Evolutionary conservation across 2,329 filamentous ascomycete species (phyloP).

Genomic region (Eurotiales sp.): DNA sequence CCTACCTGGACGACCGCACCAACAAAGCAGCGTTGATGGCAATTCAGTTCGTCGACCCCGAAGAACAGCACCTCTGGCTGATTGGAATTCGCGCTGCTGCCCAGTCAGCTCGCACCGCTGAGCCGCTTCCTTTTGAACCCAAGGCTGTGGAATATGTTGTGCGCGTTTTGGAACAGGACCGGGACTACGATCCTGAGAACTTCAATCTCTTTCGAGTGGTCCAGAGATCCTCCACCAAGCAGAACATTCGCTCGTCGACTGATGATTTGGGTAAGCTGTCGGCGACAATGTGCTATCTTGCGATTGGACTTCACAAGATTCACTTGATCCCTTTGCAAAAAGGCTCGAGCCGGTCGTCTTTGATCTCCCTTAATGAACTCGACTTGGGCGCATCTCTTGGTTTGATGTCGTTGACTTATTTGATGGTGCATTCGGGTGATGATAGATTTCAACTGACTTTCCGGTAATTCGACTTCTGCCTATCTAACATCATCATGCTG

Average conservation of each 20-base stretch:
- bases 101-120: constrained; percentile 51
- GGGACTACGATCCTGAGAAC: constrained; percentile 64
- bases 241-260: constrained; percentile 54
- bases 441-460: constrained; percentile 66
- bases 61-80: constrained; percentile 65
- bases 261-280: constrained; percentile 64
- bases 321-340: constrained; percentile 66
- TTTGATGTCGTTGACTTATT: constrained; percentile 58
- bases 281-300: constrained; percentile 64
- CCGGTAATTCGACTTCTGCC: constrained; percentile 33
- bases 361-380: constrained; percentile 50
- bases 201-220: constrained; percentile 68
- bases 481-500: background rate
- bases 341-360: constrained; percentile 51
- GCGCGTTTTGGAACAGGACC: constrained; percentile 59
- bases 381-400: constrained; percentile 56
- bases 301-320: constrained; percentile 65
- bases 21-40: constrained; percentile 59
- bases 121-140: constrained; percentile 53
- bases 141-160: constrained; percentile 61
- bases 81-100: constrained; percentile 59
- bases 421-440: constrained; percentile 59
- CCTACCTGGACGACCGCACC: constrained; percentile 63
- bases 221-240: constrained; percentile 57
- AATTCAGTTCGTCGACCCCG: constrained; percentile 60